Base-by-base conservation (phyloP, 495 filamentous ascomycete genomes). In the Tuber borchii region DNA sequence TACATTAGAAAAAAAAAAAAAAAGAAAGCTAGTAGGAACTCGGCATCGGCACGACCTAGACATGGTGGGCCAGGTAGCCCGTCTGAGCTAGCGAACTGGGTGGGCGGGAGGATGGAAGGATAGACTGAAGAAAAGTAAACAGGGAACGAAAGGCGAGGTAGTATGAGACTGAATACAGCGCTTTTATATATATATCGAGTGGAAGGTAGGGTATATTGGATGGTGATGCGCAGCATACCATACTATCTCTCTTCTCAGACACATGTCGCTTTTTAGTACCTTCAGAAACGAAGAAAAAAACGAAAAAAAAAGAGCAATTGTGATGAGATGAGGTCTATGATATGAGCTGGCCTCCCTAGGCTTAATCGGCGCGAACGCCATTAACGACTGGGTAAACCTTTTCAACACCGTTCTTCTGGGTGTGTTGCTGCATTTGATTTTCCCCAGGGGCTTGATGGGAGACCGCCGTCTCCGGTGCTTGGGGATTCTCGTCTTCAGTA, bases 401-500 rank as follows among this genome's bases (percentile, higher is more conserved):
- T 65, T 65, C 56, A 65, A 65, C 56, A 2, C 56, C 12, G 12
- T 65, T 65, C 16, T 65, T 65, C 12, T 31, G 56, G 39, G 70
- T 51, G 19, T 26, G 70, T 68, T 68, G 71, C 68, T 76, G 70
- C 56, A 56, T 75, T 44, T 74, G 68, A 43, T 46, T 70, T 68
- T 70, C 45, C 26, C 56, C n/a, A 31, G 56, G 14, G 56, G 12
- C 26, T 65, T 65, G 31, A 8, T 31, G 56, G 10, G 56, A 6
- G 56, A 17, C 56, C 56, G 12, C 56, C 2, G 56, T 65, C 71
- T 80, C 78, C 19, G 77, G 70, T 48, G 74, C 78, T 48, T 79
- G 76, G 19, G 70, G 76, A 6, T 72, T 70, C 56, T 82, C 80
- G 20, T 74, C 80, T 48, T 82, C 81, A 26, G 77, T 75, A n/a